Evolutionary conservation across 1,284 basidiomycete genomes (phyloP), one percentile per base, ranked within the genome.

Genomic region (Ustilago vetiveriae): DNA sequence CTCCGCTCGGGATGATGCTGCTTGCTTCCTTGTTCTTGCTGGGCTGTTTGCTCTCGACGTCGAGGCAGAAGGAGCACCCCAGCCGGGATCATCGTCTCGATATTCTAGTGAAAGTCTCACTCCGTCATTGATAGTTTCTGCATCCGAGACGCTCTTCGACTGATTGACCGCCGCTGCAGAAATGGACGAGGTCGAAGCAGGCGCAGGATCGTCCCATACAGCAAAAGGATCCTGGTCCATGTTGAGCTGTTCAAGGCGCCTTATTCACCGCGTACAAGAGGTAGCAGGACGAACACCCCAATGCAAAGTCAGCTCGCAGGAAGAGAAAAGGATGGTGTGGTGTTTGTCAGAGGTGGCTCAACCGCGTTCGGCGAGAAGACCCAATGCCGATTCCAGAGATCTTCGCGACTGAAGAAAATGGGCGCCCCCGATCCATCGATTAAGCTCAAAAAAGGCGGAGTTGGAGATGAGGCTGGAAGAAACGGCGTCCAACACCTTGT

Each of bases 151-250:
- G 13, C 9, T 19, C 5, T 13, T 23, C 16, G 39, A 24, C 13
- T 24, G 9, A 10, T 49, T 40, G 38, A 39, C 19, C 23, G 50
- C 9, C 35, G 51, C 6, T 7, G 24, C 38, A 16, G 30, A 29
- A 5, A 48, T 23, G 17, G 52, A 35, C 3, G 56, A 23, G 7
- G 39, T 17, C 21, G 49, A 16, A 23, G 52, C 35, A n/a, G 62
- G 51, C n/a, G 48, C 21, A 24, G 50, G 59, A 29, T 69, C 59
- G 32, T 55, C 55, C 70, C 70, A 72, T 19, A 69, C 54, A 11
- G 70, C 64, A 29, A 72, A 72, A 1, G 65, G 65, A 27, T 72
- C 60, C 39, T 48, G 44, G 22, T 68, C 65, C 65, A 69, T 69
- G n/a, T 4, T 19, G n/a, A n/a, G n/a, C n/a, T n/a, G n/a, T n/a